Conservation (phyloP, 306 rosid species). For the Castanospermum australe region DNA sequence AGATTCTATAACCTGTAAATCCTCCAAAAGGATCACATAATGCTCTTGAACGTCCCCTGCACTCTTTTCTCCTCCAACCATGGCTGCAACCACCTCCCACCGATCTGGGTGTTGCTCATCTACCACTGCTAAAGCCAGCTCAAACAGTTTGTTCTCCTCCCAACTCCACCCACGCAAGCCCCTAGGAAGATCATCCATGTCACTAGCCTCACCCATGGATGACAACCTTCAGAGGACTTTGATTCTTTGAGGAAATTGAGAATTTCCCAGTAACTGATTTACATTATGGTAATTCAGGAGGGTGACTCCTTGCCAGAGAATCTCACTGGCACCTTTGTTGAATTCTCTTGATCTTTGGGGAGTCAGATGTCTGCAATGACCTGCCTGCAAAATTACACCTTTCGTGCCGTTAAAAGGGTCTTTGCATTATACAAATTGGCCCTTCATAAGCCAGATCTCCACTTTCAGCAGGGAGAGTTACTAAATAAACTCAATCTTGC, state of each 20-base stretch:
- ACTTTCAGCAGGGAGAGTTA: too few relatives aligned
- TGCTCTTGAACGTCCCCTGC: conserved; percentile 68
- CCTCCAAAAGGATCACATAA: conserved; percentile 67
- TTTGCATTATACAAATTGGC: not conserved
- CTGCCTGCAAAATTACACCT: conserved; percentile 9
- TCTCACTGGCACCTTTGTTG: not conserved
- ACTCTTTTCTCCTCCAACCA: conserved; percentile 71
- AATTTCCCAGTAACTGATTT: conserved; percentile 14
- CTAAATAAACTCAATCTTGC: conserved; percentile 11
- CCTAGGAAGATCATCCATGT: conserved; percentile 39
- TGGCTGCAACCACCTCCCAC: conserved; percentile 68
- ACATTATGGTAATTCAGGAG: conserved; percentile 25
- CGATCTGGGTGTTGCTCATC: conserved; percentile 70
- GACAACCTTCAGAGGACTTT: not conserved
- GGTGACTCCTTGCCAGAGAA: not conserved
- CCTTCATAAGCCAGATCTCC: conserved; percentile 2
- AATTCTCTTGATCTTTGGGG: not conserved
- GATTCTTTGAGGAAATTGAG: not conserved
- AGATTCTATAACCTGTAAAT: conserved; percentile 69
- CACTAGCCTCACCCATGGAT: not conserved
- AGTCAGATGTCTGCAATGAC: conserved; percentile 28
- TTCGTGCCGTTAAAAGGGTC: not conserved
- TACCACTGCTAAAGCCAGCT: conserved; percentile 72
- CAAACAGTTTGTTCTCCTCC: conserved; percentile 87
- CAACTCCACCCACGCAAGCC: conserved; percentile 69